phyloP scores from a whole-genome alignment of 2,329 filamentous ascomycete species.

The Lasiodiplodia theobromae region DNA sequence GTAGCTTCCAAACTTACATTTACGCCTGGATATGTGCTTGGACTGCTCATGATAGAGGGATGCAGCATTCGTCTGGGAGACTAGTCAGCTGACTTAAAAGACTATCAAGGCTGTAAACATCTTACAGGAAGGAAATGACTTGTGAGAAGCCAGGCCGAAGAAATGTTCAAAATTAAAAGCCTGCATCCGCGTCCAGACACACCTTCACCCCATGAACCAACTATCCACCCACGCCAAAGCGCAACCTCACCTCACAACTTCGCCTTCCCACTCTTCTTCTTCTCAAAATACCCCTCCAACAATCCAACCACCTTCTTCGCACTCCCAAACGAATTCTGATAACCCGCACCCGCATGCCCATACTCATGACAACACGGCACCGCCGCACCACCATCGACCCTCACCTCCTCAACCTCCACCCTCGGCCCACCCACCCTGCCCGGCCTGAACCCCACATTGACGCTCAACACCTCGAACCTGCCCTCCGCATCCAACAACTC shows the following conservation, averaged over 20 bases:
- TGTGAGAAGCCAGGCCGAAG: too few species aligned
- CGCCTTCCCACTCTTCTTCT: background rate
- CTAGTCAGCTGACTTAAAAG: too few species aligned
- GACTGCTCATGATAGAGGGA: too few species aligned
- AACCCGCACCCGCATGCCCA: constrained; percentile 56
- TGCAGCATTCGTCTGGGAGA: too few species aligned
- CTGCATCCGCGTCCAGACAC: too few species aligned
- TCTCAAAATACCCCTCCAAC: constrained; percentile 20
- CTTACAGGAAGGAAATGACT: too few species aligned
- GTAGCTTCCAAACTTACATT: too few species aligned
- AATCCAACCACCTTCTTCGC: constrained; percentile 33
- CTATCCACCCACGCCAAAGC: too few species aligned
- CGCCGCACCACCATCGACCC: constrained; percentile 34
- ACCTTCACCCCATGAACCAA: too few species aligned
- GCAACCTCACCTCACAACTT: background rate
- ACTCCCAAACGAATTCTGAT: constrained; percentile 35
- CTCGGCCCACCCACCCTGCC: constrained; percentile 53
- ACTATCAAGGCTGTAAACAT: too few species aligned
- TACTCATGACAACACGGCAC: constrained; percentile 54
- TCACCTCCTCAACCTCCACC: constrained; percentile 48
- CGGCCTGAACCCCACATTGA: constrained; percentile 54
- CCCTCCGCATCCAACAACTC: constrained; percentile 41
- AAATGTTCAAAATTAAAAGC: too few species aligned
- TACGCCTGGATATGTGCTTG: too few species aligned
- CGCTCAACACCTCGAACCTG: constrained; percentile 53